These are phyloP conservation scores for Trichosanthes cucumerina DNA, from an alignment of 306 rosid species.

Conservation along the genomic window DNA sequence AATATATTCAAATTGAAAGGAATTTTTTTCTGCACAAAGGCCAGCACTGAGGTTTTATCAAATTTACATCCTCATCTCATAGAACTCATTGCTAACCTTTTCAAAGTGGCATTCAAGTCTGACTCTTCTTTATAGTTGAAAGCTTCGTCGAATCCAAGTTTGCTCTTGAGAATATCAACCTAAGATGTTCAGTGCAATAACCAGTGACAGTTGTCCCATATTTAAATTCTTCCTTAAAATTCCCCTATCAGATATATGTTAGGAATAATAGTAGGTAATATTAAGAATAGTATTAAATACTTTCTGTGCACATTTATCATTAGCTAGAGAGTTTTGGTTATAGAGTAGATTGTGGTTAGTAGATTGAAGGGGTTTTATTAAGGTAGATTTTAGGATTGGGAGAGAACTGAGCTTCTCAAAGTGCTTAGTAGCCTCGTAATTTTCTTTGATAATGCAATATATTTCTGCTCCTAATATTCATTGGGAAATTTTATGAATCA, in stretches of 20 bases:
- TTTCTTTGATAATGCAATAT: background rate
- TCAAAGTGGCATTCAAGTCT: slow-evolving; percentile 41
- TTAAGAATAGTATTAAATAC: background rate
- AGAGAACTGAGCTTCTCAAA: background rate
- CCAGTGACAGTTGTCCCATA: background rate
- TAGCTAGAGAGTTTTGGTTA: background rate
- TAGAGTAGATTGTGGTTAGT: no score
- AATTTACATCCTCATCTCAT: background rate
- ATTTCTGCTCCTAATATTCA: no score
- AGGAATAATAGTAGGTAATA: no score
- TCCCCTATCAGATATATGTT: background rate
- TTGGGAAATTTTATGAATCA: no score
- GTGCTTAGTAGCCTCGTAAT: background rate
- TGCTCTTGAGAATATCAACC: slow-evolving; percentile 39
- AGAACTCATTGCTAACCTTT: slow-evolving; percentile 28
- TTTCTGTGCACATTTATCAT: background rate
- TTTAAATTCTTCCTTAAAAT: background rate
- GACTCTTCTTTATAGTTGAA: slow-evolving; percentile 59
- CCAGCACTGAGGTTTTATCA: background rate
- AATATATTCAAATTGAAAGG: background rate
- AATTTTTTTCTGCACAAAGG: background rate
- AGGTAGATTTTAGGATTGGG: background rate
- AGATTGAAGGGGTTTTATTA: no score
- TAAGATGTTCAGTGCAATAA: background rate
- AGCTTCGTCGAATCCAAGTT: slow-evolving; percentile 47